phyloP scores from a whole-genome alignment of 2,329 filamentous ascomycete species.

The Chrysosporium keratinophilum region DNA sequence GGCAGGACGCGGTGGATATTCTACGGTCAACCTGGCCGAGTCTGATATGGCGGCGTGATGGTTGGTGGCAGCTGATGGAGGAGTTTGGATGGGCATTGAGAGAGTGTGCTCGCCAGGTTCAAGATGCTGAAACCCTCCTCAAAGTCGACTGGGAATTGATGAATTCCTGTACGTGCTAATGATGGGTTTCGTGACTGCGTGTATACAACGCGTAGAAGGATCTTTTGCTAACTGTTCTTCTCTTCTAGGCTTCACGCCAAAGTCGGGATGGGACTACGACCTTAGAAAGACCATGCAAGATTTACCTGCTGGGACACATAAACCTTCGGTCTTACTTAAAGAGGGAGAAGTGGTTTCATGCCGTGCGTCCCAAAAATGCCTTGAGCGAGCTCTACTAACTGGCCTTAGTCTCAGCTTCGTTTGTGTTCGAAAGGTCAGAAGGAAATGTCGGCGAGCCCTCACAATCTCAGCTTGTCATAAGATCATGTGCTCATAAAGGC shows the following conservation, averaged over 20 bases:
- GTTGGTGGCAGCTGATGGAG: constrained; percentile 50
- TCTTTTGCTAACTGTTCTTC: constrained; percentile 7
- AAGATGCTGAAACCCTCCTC: constrained; percentile 41
- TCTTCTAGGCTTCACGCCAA: constrained; percentile 27
- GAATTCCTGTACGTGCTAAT: constrained; percentile 26
- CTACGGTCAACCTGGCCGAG: constrained; percentile 46
- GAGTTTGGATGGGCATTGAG: constrained; percentile 46
- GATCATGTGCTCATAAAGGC: constrained; percentile 38
- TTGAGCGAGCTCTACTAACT: neutral
- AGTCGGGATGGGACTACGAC: constrained; percentile 34
- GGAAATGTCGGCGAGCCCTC: constrained; percentile 52
- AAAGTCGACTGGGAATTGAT: constrained; percentile 49
- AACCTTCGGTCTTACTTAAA: constrained; percentile 39
- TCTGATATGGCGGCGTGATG: constrained; percentile 49
- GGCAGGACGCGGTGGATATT: constrained; percentile 42
- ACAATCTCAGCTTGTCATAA: constrained; percentile 45
- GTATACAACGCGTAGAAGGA: neutral
- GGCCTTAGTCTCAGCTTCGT: constrained; percentile 34
- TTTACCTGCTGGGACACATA: constrained; percentile 30
- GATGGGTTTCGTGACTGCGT: neutral
- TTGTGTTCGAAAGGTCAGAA: constrained; percentile 45
- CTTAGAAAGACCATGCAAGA: constrained; percentile 39
- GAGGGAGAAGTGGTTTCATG: constrained; percentile 42
- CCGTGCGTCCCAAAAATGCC: constrained; percentile 26
- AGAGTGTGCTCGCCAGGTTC: constrained; percentile 40